These are phyloP conservation scores for Botrytis fragariae DNA, from an alignment of 2,329 filamentous ascomycete genomes.

Conservation along the genomic window DNA sequence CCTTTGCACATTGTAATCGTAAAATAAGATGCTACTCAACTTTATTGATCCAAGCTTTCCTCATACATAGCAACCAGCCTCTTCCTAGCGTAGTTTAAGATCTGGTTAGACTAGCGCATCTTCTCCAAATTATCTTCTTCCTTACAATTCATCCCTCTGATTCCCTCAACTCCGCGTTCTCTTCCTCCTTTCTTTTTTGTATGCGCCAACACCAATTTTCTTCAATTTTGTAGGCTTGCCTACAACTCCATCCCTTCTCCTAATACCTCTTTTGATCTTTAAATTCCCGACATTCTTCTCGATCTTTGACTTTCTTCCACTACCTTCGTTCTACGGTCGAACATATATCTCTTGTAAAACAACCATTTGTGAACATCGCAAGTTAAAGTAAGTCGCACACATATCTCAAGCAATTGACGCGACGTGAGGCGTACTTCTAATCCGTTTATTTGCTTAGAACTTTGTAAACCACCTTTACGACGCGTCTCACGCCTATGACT, in stretches of 20 bases:
- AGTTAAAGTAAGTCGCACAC: neutral
- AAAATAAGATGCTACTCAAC: too few relatives aligned
- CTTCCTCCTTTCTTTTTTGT: too few relatives aligned
- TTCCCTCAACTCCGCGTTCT: too few relatives aligned
- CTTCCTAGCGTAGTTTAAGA: too few relatives aligned
- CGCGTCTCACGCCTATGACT: neutral
- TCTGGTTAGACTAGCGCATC: too few relatives aligned
- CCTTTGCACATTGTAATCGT: too few relatives aligned
- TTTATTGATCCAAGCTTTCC: too few relatives aligned
- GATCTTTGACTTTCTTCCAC: neutral
- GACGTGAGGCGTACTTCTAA: rapidly evolving
- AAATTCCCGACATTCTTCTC: too few relatives aligned
- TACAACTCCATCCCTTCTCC: neutral
- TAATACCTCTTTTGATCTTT: neutral
- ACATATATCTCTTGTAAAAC: neutral
- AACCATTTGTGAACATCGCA: neutral
- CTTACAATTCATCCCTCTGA: too few relatives aligned
- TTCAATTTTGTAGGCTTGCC: neutral
- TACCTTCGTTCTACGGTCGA: neutral
- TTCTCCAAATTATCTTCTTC: too few relatives aligned
- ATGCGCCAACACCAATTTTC: neutral
- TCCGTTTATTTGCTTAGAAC: rapidly evolving
- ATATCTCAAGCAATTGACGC: rapidly evolving
- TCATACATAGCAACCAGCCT: too few relatives aligned
- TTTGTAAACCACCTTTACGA: too few relatives aligned